Evolutionary conservation across 2,329 filamentous ascomycete genomes (phyloP), one percentile per base, ranked within the genome.

Genomic region (Pseudocercospora pini-densiflorae): DNA sequence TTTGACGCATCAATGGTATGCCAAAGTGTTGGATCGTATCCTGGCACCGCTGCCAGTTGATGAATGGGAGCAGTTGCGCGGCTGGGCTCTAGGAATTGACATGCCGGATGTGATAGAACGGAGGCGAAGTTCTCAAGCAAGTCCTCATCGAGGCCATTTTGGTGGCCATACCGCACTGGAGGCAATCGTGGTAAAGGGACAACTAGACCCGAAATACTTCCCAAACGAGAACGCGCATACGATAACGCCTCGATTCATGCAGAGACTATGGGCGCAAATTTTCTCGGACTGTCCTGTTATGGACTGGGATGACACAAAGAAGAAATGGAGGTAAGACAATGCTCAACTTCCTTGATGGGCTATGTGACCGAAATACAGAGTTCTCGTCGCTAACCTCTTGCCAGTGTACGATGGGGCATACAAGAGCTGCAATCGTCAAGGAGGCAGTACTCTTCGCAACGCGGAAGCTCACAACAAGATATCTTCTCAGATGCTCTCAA

Each of bases 231-330:
- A 75, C 21, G 69, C 63, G 67, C 79, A 81, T 61, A 67, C 59
- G n/a, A 75, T 85, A 36, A 83, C 78, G 1, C 67, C 74, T 10
- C 78, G 81, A 9, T 80, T 78, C 63, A 84, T 86, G 83, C 75
- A 75, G 61, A 77, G 82, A 33, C 67, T 85, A 16, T 85, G 83
- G 76, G 70, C 74, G 5, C 74, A 73, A 24, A 72, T 85, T 6
- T 79, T 84, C 60, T 67, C 66, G 2, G 76, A 81, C 62, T 81
- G 79, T 71, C 81, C 82, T 45, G 74, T 79, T 54, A 77, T 84
- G 72, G 75, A 77, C 9, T 82, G 77, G 71, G 73, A 82, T 68
- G 61, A 70, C 9, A 47, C 66, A 36, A 71, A 59, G 9, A 64
- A 72, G 40, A 60, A 65, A 7, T 81, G 79, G 79, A 66, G 66